Conservation (phyloP, 495 filamentous ascomycete species). For the Penicillium ochrochloron region DNA sequence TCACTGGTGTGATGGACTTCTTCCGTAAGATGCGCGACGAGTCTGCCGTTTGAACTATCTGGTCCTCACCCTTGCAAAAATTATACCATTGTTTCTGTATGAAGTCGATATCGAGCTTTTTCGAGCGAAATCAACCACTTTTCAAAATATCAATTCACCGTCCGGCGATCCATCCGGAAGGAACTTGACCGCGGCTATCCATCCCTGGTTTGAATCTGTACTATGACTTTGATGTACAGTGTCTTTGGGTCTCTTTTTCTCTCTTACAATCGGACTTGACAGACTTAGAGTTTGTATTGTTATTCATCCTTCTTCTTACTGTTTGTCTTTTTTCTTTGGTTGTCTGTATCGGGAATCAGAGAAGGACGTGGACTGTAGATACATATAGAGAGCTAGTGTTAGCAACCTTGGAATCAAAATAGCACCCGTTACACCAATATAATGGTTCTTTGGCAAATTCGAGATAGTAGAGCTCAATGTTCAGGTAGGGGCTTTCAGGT, state of each 20-base stretch:
- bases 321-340: background rate
- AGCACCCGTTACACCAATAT: background rate
- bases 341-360: background rate
- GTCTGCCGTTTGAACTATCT: conserved; percentile 13
- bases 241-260: background rate
- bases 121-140: conserved; percentile 8
- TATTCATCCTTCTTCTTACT: background rate
- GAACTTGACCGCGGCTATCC: background rate
- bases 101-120: background rate
- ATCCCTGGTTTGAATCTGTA: conserved; percentile 9
- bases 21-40: conserved; percentile 62
- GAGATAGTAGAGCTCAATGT: too few species aligned
- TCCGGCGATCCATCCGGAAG: background rate
- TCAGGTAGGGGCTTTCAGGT: too few species aligned
- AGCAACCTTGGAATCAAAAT: background rate
- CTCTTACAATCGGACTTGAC: background rate
- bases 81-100: conserved; percentile 1
- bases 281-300: background rate
- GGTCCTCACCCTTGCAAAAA: conserved; percentile 11
- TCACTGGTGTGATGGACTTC: conserved; percentile 92
- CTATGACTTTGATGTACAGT: conserved; percentile 17
- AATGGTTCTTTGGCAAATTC: too few species aligned
- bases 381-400: background rate
- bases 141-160: background rate
- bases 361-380: background rate